Percentiles rank a stretch among this genome's conserved stretches.
Conservation (phyloP, 768 basidiomycete genomes). For the Clavulina sp. region DNA sequence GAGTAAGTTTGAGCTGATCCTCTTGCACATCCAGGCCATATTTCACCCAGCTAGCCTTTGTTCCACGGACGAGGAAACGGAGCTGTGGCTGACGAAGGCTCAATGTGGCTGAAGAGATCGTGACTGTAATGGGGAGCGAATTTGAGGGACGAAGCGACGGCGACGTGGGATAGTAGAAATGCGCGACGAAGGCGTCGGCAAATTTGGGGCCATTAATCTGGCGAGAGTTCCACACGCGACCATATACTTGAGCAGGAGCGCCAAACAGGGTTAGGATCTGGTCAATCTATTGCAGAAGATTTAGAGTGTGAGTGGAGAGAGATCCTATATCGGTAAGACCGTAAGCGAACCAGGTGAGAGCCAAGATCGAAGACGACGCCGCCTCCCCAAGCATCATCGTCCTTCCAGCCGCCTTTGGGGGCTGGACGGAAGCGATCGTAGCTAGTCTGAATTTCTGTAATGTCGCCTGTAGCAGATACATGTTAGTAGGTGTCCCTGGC, state of each 20-base stretch:
- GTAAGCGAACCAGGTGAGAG: slow-evolving; percentile 18
- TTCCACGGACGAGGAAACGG: slow-evolving; percentile 21
- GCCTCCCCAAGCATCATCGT: slow-evolving; percentile 18
- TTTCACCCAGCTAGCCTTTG: slow-evolving; percentile 20
- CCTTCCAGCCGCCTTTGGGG: slow-evolving; percentile 19
- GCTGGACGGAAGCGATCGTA: slow-evolving; percentile 21
- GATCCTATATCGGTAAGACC: neutral
- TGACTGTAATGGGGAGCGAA: slow-evolving; percentile 19
- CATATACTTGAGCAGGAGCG: slow-evolving; percentile 17
- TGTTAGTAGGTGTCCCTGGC: too few relatives aligned
- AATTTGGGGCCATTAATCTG: slow-evolving; percentile 16
- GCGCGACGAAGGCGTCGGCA: slow-evolving; percentile 18
- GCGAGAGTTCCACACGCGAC: slow-evolving; percentile 17
- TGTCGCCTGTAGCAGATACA: too few relatives aligned
- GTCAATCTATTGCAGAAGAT: slow-evolving; percentile 17
- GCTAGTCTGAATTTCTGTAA: slow-evolving; percentile 14
- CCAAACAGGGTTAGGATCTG: slow-evolving; percentile 25
- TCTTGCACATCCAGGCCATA: slow-evolving; percentile 23
- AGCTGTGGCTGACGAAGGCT: slow-evolving; percentile 18
- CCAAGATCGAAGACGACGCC: slow-evolving; percentile 25
- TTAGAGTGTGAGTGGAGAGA: neutral
- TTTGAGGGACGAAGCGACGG: neutral
- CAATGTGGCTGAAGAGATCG: slow-evolving; percentile 19
- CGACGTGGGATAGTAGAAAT: slow-evolving; percentile 16
- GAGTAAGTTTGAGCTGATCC: slow-evolving; percentile 14